phyloP scores from a whole-genome alignment of 257 asterid genomes.

The Osmanthus fragrans region DNA sequence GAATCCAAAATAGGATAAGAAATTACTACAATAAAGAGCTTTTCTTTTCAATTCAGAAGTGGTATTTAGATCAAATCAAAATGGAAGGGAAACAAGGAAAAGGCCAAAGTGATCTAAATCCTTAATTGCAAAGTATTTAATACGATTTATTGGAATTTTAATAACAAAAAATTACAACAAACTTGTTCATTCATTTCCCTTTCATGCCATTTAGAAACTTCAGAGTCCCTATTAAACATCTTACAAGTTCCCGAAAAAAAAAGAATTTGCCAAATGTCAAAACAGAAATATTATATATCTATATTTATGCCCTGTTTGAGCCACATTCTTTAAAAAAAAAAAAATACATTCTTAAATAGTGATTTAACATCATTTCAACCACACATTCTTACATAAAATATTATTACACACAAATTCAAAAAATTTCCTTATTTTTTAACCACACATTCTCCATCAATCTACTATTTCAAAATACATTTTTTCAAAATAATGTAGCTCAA shows the following conservation, averaged over 20 bases:
- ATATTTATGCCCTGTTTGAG: too few relatives aligned
- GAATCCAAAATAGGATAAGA: neutral
- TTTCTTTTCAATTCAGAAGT: neutral
- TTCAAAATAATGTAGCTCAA: too few relatives aligned
- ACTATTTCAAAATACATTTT: too few relatives aligned
- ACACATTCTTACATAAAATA: too few relatives aligned
- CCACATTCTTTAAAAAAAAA: too few relatives aligned
- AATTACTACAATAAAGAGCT: neutral
- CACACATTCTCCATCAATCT: too few relatives aligned
- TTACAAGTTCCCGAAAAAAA: neutral
- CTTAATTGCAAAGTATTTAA: neutral
- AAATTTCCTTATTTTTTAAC: too few relatives aligned
- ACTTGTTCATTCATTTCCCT: slow-evolving; percentile 1
- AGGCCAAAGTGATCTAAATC: neutral
- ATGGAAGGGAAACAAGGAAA: neutral
- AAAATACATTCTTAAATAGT: too few relatives aligned
- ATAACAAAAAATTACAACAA: neutral
- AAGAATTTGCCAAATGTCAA: neutral
- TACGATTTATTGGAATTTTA: neutral
- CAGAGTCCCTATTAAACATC: neutral
- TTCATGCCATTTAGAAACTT: slow-evolving; percentile 3
- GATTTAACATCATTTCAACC: too few relatives aligned
- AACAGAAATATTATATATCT: neutral
- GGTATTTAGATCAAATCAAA: neutral
- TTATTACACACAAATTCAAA: too few relatives aligned